A percentile compares a stretch with the other conserved stretches of the same genome.
Evolutionary conservation across 176 grass and related monocot species (phyloP).

Genomic region (barley (Hordeum vulgare)): DNA sequence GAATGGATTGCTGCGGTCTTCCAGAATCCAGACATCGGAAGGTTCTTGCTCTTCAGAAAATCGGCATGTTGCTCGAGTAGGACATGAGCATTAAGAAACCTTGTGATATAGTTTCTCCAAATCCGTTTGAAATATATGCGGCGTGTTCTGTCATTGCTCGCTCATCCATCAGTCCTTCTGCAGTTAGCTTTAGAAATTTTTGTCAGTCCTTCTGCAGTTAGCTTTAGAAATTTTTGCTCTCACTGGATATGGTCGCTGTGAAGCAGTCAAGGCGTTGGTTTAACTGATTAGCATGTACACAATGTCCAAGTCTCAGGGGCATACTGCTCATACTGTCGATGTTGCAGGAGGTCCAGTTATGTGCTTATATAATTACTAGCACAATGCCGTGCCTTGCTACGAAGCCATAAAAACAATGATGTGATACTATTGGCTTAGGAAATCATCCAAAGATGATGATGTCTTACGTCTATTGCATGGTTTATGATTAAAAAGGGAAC

Average conservation of each 20-base stretch:
- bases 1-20: background rate
- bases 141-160: background rate
- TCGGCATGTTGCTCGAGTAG: background rate
- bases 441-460: too few species aligned
- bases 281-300: background rate
- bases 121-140: background rate
- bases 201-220: background rate
- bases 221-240: background rate
- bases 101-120: background rate
- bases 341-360: background rate
- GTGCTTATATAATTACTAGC: background rate
- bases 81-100: background rate
- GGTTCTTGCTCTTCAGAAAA: background rate
- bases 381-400: too few species aligned
- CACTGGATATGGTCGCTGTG: slow-evolving; percentile 9
- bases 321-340: background rate
- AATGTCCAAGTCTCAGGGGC: background rate
- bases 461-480: too few species aligned
- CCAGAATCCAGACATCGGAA: background rate
- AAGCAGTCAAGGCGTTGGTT: background rate
- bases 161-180: background rate
- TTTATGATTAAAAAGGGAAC: too few species aligned
- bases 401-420: too few species aligned
- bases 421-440: too few species aligned
- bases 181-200: background rate